Conservation (phyloP, 1,284 basidiomycete genomes). For the Sporisorium reilianum region DNA sequence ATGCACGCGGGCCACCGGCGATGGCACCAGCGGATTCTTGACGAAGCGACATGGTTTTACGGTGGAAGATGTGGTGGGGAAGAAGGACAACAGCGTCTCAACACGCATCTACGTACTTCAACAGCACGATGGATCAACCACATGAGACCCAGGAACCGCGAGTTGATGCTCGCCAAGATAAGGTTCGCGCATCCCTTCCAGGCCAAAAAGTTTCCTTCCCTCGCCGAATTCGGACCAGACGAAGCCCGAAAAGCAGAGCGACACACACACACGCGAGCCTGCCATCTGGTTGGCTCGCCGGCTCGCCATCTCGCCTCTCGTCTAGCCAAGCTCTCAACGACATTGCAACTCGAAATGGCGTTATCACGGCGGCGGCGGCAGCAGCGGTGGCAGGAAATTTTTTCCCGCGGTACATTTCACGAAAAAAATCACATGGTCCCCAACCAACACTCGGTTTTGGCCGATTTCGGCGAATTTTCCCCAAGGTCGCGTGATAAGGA, state of each 20-base stretch:
- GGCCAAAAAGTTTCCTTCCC: too few species aligned
- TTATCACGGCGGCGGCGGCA: conserved; percentile 10
- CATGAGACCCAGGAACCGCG: not conserved
- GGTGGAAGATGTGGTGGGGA: conserved; percentile 6
- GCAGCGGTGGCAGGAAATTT: conserved; percentile 1
- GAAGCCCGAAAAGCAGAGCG: too few species aligned
- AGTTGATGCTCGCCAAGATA: not conserved
- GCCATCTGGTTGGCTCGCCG: conserved; percentile 22
- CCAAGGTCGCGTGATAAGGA: too few species aligned
- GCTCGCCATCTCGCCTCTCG: too few species aligned
- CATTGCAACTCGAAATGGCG: conserved; percentile 24
- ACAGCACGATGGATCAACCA: too few species aligned
- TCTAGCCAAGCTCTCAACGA: not conserved
- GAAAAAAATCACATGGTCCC: conserved; percentile 1
- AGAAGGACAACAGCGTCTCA: too few species aligned
- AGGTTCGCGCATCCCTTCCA: not conserved
- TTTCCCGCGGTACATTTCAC: conserved; percentile 11
- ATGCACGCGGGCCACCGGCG: conserved; percentile 9
- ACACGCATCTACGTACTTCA: too few species aligned
- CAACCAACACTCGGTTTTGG: too few species aligned
- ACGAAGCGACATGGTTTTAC: conserved; percentile 12
- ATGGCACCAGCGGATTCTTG: conserved; percentile 4
- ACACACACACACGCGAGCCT: too few species aligned
- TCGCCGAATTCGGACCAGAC: not conserved
- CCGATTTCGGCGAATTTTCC: conserved; percentile 9